Evolutionary conservation across 2,329 filamentous ascomycete genomes (phyloP), one percentile per base, ranked within the genome.

Genomic region (Magnaporthiopsis poae): DNA sequence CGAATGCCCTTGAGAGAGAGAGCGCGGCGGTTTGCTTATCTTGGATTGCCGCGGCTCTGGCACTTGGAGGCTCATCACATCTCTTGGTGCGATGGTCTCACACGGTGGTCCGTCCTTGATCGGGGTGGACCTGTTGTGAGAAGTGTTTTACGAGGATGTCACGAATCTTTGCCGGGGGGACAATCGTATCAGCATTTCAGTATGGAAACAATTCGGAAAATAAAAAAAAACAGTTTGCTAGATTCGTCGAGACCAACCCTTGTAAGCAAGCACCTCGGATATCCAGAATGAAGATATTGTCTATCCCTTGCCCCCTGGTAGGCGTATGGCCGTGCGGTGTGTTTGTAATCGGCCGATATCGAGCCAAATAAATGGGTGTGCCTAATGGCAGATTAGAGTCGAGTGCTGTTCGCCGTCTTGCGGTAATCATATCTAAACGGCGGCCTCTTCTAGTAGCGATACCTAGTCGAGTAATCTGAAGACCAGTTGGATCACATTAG

Each of bases 401-500:
- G 35, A 39, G 13, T 11, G 3, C n/a, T 56, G 46, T 8, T 56
- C 8, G 46, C 46, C 7, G n/a, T 4, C 46, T 5, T 25, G 46
- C 11, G 11, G 3, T 7, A 31, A 4, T 4, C 9, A 21, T 9
- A 3, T 56, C 39, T 21, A 25, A 21, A 9, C 7, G 9, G 18
- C n/a, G 2, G 27, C 27, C 27, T 27, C 27, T 27, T 56, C 61
- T 63, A 90, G 74, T 90, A 90, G 68, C 88, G 80, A 73, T 90
- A 90, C 73, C 88, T 81, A 1, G 88, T 90, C 52, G 86, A 89
- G 71, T 79, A 82, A 76, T 88, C 92, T 82, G 46, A n/a, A n/a
- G 46, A 96, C 96, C 1, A 92, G 61, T 67, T 74, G 31, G 90
- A 74, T 90, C 90, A 67, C 88, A 80, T 74, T 90, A 90, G 71